phyloP scores from a whole-genome alignment of 176 grass and related monocot genomes.

The Oryza brachyantha region DNA sequence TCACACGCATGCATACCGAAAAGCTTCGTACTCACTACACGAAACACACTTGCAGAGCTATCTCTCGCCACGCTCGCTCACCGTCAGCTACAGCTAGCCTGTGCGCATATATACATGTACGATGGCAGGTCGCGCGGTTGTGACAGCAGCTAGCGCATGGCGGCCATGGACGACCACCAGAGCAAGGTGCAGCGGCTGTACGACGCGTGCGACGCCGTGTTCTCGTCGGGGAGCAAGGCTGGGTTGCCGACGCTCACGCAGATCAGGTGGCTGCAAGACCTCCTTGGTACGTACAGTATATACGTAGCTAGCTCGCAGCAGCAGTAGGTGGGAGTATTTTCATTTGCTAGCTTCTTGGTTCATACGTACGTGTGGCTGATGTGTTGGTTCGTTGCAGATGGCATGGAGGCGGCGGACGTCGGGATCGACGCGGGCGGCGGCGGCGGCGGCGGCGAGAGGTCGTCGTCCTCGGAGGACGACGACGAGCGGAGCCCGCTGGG shows the following conservation, averaged over 20 bases:
- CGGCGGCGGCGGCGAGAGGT: conserved; percentile 16
- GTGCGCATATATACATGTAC: neutral
- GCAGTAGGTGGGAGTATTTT: too few species aligned
- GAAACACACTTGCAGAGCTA: neutral
- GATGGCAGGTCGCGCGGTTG: neutral
- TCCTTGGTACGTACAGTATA: conserved; percentile 35
- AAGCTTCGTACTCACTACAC: neutral
- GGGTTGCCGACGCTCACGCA: conserved; percentile 32
- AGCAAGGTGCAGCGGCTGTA: conserved; percentile 59
- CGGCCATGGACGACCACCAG: conserved; percentile 12
- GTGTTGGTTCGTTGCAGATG: neutral
- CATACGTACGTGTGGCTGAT: too few species aligned
- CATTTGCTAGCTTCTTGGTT: neutral
- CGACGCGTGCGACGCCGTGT: conserved; percentile 42
- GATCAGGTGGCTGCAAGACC: conserved; percentile 40
- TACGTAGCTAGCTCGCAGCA: neutral
- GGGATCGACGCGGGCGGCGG: conserved; percentile 35
- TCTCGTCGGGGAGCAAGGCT: conserved; percentile 28
- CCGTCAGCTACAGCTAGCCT: too few species aligned
- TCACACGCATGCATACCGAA: neutral
- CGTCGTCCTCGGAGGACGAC: neutral
- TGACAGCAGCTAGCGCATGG: neutral
- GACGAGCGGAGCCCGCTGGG: conserved; percentile 18
- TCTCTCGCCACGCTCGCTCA: neutral
- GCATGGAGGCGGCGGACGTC: conserved; percentile 36